Evolutionary conservation across 257 asterid species (phyloP).

Genomic region (Dorcoceras hygrometricum): DNA sequence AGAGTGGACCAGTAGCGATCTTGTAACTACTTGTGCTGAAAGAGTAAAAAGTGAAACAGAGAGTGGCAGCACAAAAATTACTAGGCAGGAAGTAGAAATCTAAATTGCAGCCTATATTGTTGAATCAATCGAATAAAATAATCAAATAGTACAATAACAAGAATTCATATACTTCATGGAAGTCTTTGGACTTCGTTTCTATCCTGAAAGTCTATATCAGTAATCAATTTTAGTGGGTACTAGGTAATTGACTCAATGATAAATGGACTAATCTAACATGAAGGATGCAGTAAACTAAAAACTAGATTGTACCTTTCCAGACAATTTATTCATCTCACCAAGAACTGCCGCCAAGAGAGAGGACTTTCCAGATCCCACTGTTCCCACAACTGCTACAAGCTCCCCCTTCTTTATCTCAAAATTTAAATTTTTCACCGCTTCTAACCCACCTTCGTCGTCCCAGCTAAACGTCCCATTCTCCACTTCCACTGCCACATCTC

Average conservation of each 20-base stretch:
- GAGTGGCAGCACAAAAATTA: background rate
- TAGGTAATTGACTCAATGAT: background rate
- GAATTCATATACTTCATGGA: background rate
- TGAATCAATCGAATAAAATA: background rate
- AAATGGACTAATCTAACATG: background rate
- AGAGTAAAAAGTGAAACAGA: background rate
- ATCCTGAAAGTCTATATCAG: background rate
- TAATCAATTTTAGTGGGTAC: background rate
- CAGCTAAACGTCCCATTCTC: slow-evolving; percentile 66
- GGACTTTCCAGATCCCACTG: slow-evolving; percentile 95
- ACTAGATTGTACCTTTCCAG: slow-evolving; percentile 62
- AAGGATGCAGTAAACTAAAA: background rate
- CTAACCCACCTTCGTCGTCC: slow-evolving; percentile 73
- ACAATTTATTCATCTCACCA: slow-evolving; percentile 86
- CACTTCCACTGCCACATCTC: slow-evolving; percentile 64
- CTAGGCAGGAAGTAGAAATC: background rate
- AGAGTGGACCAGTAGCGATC: background rate
- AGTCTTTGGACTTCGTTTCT: background rate
- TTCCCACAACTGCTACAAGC: slow-evolving; percentile 84
- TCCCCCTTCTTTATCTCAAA: slow-evolving; percentile 67
- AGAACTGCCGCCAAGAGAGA: slow-evolving; percentile 82
- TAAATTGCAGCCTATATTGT: background rate
- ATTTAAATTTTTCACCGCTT: slow-evolving; percentile 46
- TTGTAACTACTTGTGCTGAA: background rate
- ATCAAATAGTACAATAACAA: background rate